Percentiles rank a stretch among this genome's conserved stretches.
Evolutionary conservation across 495 filamentous ascomycete species (phyloP).

Genomic region (Daldinia bambusicola): DNA sequence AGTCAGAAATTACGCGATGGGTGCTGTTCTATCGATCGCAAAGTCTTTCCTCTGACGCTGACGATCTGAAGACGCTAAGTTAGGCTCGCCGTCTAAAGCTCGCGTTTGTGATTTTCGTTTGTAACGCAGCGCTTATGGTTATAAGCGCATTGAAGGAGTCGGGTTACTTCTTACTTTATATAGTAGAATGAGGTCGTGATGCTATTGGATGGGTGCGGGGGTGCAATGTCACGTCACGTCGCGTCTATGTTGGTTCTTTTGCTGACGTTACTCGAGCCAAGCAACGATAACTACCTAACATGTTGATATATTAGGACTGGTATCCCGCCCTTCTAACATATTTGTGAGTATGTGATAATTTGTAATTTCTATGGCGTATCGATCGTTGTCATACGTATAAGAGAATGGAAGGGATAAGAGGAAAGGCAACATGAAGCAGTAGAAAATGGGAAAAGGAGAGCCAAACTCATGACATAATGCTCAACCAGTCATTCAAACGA

Average conservation of each 20-base stretch:
- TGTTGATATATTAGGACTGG: not conserved
- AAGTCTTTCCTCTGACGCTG: constrained; percentile 10
- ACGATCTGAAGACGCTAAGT: not conserved
- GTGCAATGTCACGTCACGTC: not conserved
- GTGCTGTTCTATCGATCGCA: constrained; percentile 34
- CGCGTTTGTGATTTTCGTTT: not conserved
- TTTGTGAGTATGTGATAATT: not conserved
- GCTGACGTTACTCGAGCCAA: no score
- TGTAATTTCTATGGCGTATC: not conserved
- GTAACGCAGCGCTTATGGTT: not conserved
- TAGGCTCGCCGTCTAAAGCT: constrained; percentile 42
- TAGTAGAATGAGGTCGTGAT: not conserved
- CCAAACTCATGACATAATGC: not conserved
- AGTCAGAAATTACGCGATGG: constrained; percentile 14
- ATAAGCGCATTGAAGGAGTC: not conserved
- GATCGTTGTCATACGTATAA: not conserved
- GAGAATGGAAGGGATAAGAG: not conserved
- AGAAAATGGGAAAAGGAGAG: not conserved
- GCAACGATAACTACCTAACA: no score
- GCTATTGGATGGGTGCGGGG: not conserved
- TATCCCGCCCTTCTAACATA: not conserved
- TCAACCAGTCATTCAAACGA: not conserved
- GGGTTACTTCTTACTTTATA: not conserved
- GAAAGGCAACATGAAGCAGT: not conserved
- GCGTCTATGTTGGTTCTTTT: not conserved